Evolutionary conservation across 306 rosid species (phyloP).

Genomic region (Boehmeria nivea): DNA sequence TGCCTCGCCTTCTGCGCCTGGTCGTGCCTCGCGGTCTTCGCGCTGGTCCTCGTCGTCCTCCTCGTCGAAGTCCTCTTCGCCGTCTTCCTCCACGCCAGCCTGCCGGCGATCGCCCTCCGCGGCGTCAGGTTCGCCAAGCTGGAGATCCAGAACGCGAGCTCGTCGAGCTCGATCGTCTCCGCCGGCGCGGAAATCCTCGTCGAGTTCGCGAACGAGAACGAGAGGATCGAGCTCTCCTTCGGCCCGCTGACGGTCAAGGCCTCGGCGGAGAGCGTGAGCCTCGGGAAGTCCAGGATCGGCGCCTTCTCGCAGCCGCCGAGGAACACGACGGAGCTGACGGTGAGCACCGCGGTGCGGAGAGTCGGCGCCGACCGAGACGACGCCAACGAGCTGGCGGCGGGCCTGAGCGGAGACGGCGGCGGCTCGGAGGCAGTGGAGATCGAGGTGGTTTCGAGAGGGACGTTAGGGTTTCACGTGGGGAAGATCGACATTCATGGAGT

Average conservation of each 20-base stretch:
- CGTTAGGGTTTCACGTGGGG: slow-evolving; percentile 27
- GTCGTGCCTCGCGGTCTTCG: slow-evolving; percentile 24
- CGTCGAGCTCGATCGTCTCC: background rate
- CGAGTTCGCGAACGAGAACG: slow-evolving; percentile 37
- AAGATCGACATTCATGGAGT: slow-evolving; percentile 15
- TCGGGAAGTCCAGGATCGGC: slow-evolving; percentile 14
- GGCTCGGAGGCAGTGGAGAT: slow-evolving; percentile 27
- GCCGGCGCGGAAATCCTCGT: slow-evolving; percentile 5
- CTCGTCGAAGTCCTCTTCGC: slow-evolving; percentile 25
- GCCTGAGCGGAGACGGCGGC: too few species aligned
- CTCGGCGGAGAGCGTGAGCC: background rate
- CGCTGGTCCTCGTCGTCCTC: slow-evolving; percentile 22
- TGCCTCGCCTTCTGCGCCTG: slow-evolving; percentile 33
- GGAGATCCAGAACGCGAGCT: too few species aligned
- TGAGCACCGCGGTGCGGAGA: slow-evolving; percentile 6
- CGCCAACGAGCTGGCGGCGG: slow-evolving; percentile 13
- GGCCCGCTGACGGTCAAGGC: slow-evolving; percentile 19
- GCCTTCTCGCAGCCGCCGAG: slow-evolving; percentile 30
- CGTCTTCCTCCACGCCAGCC: slow-evolving; percentile 27
- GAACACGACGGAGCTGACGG: slow-evolving; percentile 22
- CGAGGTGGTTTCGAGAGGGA: slow-evolving; percentile 24
- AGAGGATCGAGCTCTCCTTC: slow-evolving; percentile 25
- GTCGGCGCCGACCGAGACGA: slow-evolving; percentile 15
- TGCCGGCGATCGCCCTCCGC: slow-evolving; percentile 36
- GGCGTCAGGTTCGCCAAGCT: slow-evolving; percentile 16